Percentiles rank a stretch among this genome's conserved stretches.
phyloP scores from a whole-genome alignment of 2,329 filamentous ascomycete species.

The Fusarium abutilonis region DNA sequence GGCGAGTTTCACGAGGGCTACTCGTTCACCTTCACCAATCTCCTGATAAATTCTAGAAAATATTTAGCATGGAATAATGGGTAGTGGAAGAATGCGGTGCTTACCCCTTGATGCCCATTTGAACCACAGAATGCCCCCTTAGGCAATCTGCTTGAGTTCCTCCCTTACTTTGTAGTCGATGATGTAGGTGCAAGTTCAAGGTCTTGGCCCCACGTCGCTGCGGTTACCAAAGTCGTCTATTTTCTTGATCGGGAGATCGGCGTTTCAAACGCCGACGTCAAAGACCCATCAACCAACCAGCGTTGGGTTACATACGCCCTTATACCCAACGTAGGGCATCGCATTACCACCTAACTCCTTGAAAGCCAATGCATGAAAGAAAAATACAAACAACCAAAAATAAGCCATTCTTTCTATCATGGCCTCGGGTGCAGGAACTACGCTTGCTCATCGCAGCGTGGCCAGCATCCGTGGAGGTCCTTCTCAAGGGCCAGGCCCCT shows the following conservation, averaged over 20 bases:
- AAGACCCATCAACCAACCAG: slow-evolving; percentile 39
- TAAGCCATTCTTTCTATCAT: slow-evolving; percentile 45
- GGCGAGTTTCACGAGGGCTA: slow-evolving; percentile 85
- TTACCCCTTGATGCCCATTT: slow-evolving; percentile 75
- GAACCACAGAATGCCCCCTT: slow-evolving; percentile 18
- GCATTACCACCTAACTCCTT: slow-evolving; percentile 22
- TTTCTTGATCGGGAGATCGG: slow-evolving; percentile 48
- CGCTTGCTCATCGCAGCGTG: slow-evolving; percentile 67
- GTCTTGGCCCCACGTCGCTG: slow-evolving; percentile 45
- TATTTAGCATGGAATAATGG: slow-evolving; percentile 8
- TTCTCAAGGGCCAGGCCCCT: slow-evolving; percentile 48
- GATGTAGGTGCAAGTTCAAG: slow-evolving; percentile 36
- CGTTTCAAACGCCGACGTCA: slow-evolving; percentile 40
- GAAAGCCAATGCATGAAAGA: slow-evolving; percentile 5
- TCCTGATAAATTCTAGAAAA: slow-evolving; percentile 82
- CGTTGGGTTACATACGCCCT: slow-evolving; percentile 32
- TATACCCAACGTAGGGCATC: slow-evolving; percentile 26
- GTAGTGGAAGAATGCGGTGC: rapidly evolving
- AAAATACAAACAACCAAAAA: background rate
- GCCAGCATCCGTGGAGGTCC: slow-evolving; percentile 64
- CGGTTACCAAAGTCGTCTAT: slow-evolving; percentile 43
- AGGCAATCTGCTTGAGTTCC: slow-evolving; percentile 10
- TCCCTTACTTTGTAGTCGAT: slow-evolving; percentile 20
- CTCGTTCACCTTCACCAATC: slow-evolving; percentile 80
- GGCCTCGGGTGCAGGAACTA: slow-evolving; percentile 56